Evolutionary conservation across 2,329 filamentous ascomycete genomes (phyloP), one percentile per base, ranked within the genome.

Genomic region (Penicillium sp.): DNA sequence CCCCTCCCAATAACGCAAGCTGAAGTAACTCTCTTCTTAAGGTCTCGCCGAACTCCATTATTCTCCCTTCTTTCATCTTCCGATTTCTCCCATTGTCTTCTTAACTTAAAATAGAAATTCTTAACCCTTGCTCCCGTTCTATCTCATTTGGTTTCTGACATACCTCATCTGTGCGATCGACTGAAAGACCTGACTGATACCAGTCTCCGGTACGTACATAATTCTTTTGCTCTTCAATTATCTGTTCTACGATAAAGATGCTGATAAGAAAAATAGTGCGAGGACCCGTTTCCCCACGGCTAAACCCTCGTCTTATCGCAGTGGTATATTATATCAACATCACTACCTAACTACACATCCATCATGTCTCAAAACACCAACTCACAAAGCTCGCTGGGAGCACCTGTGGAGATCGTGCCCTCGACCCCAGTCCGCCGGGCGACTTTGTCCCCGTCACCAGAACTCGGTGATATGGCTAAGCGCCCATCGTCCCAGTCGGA

Each of bases 361-460:
- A 61, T 50, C 64, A 75, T 75, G 71, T 70, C 67, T 57, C 69
- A 72, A 62, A 62, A 62, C 33, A 43, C 59, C 40, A 67, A 69
- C 46, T 71, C 72, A 56, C 69, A 71, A 62, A 63, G 62, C 55
- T 72, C 69, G 47, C 65, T 76, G 59, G 72, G 67, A 48, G 70
- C 73, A 48, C 68, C 74, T 6, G 68, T 66, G n/a, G 74, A 76
- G 57, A 72, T 76, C 12, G 67, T 67, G 37, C 74, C 74, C 14
- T 67, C 67, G 52, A 74, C 71, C 25, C 72, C 74, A 46, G 62
- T 61, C 31, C 67, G 63, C 46, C 66, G 68, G 41, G 56, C 66
- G 37, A 70, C 63, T 50, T 63, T 72, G 31, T 74, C 73, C 26
- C 65, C 71, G 28, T 76, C 74, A 6, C 71, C 73, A 58, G 69